Evolutionary conservation across 129 eudicot genomes (phyloP), one percentile per base, ranked within the genome.

Genomic region (Artemisia tridentata): DNA sequence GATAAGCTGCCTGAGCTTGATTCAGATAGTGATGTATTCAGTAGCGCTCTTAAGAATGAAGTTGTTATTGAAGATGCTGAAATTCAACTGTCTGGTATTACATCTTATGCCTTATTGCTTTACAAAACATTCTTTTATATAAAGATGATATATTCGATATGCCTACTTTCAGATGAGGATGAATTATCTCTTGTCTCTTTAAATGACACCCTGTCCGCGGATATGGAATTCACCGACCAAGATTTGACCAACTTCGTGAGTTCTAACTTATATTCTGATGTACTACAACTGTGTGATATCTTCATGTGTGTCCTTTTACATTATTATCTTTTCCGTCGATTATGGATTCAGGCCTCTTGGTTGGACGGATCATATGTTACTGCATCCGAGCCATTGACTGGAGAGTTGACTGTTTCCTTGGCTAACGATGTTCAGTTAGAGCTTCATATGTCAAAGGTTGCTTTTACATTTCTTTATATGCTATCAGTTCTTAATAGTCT

Each of bases 391-490:
- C 81, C 90, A 23, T 56, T 80, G 60, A 84, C 64, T 62, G 99
- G 97, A 81, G 88, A 85, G 75, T 57, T 90, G 76, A 75, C 81
- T 21, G 59, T 90, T 62, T 83, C 93, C 66, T 78, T 85, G 90
- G 80, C 85, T 5, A 79, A 73, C 81, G 88, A 80, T 71, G 82
- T 31, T 55, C 70, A 82, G 25, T 46, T 92, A 83, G 85, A 82
- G 70, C 92, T 92, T 83, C 87, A 89, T 72, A 65, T 92, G 83
- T 83, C 96, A 65, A 83, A 92, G 96, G 97, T 88, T 64, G 67
- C 52, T 10, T 2, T 52, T 79, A 19, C 12, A 62, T 69, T 69
- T 20, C 43, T 60, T 65, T 46, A 54, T 64, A 43, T 77, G 50
- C 15, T 43, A 23, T 62, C 38, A 0, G 6, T 73, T 11, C 7